Evolutionary conservation across 2,329 filamentous ascomycete genomes (phyloP).

Genomic region (Biscogniauxia mediterranea): DNA sequence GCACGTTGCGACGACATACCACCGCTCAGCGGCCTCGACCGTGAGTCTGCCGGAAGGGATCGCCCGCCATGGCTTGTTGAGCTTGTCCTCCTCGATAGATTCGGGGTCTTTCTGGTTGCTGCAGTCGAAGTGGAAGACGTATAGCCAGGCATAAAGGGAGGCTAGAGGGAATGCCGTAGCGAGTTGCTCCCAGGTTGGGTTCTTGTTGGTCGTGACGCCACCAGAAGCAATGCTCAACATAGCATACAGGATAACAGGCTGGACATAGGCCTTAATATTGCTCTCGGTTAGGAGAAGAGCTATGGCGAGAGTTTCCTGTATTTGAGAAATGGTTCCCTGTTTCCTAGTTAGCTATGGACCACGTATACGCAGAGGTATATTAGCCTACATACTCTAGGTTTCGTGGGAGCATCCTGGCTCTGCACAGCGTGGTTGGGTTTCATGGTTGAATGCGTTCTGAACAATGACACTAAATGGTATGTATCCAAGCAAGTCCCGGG

Average conservation of each 20-base stretch:
- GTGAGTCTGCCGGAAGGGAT: slow-evolving; percentile 7
- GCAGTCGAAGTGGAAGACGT: slow-evolving; percentile 3
- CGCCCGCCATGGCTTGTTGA: slow-evolving; percentile 12
- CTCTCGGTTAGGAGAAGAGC: slow-evolving; percentile 15
- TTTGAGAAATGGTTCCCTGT: not conserved
- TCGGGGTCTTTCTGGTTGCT: slow-evolving; percentile 9
- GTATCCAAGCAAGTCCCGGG: too few species aligned
- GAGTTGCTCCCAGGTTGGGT: slow-evolving; percentile 4
- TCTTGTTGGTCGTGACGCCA: slow-evolving; percentile 6
- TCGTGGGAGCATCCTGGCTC: not conserved
- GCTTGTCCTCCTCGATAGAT: slow-evolving; percentile 9
- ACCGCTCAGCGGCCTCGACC: slow-evolving; percentile 1
- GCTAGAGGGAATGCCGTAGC: not conserved
- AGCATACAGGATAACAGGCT: slow-evolving; percentile 9
- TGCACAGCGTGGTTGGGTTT: not conserved
- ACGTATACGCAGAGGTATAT: not conserved
- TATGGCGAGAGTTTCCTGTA: slow-evolving; percentile 4
- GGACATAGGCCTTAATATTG: slow-evolving; percentile 14
- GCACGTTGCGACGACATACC: slow-evolving; percentile 1
- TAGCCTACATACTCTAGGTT: not conserved
- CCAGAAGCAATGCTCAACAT: slow-evolving; percentile 12
- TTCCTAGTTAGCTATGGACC: not conserved
- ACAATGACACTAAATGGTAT: not conserved
- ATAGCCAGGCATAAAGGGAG: slow-evolving; percentile 6
- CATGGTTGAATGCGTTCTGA: not conserved